Conservation (phyloP, 306 rosid genomes). For the Herpetospermum pedunculosum region DNA sequence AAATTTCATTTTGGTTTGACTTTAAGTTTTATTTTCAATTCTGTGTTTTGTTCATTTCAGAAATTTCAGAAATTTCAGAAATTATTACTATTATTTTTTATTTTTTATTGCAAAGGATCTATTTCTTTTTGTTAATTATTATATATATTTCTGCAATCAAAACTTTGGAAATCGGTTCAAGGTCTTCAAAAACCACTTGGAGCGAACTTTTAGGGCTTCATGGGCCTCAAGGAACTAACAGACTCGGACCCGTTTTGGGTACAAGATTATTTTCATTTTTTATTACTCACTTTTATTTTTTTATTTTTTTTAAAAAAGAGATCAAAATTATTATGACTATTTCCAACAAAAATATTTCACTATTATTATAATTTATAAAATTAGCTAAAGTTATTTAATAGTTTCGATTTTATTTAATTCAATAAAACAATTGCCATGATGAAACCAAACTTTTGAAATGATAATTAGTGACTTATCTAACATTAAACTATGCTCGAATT, state of each 20-base stretch:
- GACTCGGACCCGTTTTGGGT: not conserved
- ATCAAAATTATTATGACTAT: not conserved
- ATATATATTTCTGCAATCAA: not conserved
- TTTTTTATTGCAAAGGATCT: too few relatives aligned
- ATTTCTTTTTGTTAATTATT: not conserved
- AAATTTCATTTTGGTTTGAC: not conserved
- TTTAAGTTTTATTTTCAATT: too few relatives aligned
- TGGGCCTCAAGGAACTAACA: not conserved
- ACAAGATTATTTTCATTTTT: not conserved
- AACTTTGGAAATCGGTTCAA: not conserved
- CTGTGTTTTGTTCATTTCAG: not conserved
- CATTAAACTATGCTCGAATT: too few relatives aligned
- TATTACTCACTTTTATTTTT: not conserved
- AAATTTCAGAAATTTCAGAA: not conserved
- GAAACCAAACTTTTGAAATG: too few relatives aligned
- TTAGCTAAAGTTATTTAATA: not conserved
- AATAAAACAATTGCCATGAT: too few relatives aligned
- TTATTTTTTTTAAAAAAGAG: too few relatives aligned
- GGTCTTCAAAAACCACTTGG: not conserved
- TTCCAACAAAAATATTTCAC: not conserved
- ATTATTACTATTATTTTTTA: too few relatives aligned
- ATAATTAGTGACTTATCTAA: too few relatives aligned
- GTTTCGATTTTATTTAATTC: too few relatives aligned
- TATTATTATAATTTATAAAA: not conserved
- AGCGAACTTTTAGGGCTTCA: not conserved